Conservation (phyloP, 169 alveolate species). For the Babesia divergens region DNA sequence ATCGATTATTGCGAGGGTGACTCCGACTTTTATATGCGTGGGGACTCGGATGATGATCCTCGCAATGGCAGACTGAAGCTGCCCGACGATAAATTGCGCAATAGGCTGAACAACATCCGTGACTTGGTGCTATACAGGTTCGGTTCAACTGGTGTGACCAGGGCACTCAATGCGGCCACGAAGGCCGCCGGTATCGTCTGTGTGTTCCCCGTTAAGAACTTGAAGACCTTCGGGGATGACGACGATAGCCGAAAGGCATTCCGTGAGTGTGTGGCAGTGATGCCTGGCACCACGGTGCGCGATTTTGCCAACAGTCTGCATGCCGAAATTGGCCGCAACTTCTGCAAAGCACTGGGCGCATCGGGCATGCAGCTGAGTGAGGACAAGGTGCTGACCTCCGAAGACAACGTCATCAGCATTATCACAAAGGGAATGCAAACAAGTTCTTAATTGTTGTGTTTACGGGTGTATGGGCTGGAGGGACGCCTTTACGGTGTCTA, state of each 20-base stretch:
- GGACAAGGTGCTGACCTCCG: slow-evolving; percentile 60
- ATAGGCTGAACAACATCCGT: slow-evolving; percentile 63
- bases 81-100: slow-evolving; percentile 63
- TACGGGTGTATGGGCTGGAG: slow-evolving; percentile 30
- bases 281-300: slow-evolving; percentile 64
- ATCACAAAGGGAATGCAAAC: slow-evolving; percentile 7
- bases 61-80: slow-evolving; percentile 42
- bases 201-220: slow-evolving; percentile 68
- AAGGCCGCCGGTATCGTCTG: slow-evolving; percentile 64
- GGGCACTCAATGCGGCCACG: slow-evolving; percentile 69
- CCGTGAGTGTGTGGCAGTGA: slow-evolving; percentile 73
- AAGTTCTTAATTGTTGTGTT: neutral
- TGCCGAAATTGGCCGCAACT: slow-evolving; percentile 53
- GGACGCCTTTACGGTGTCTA: slow-evolving; percentile 16
- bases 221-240: slow-evolving; percentile 43
- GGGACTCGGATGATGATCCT: slow-evolving; percentile 50
- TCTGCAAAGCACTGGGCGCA: slow-evolving; percentile 62
- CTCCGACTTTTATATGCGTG: slow-evolving; percentile 28
- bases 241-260: slow-evolving; percentile 47
- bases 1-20: slow-evolving; percentile 53
- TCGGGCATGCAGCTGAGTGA: slow-evolving; percentile 73
- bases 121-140: slow-evolving; percentile 74
- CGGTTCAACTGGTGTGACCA: slow-evolving; percentile 74
- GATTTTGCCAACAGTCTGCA: slow-evolving; percentile 58
- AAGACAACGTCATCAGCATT: slow-evolving; percentile 56